Conservation (phyloP, 768 basidiomycete species). For the Sarcodon sp. region DNA sequence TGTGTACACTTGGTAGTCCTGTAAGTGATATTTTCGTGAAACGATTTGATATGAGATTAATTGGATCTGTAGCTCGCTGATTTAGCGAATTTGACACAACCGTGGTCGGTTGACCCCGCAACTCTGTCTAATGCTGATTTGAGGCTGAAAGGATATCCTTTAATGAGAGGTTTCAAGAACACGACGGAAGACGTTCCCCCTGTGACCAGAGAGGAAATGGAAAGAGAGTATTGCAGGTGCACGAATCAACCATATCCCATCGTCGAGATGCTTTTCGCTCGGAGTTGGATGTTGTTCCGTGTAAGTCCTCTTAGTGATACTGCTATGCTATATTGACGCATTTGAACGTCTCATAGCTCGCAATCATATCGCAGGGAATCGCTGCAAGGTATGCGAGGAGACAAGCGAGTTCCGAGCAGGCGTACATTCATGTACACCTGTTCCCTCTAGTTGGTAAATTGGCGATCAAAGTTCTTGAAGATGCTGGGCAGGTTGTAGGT, state of each 20-base stretch:
- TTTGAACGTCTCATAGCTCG: constrained; percentile 29
- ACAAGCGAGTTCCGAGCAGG: constrained; percentile 82
- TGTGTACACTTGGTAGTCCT: constrained; percentile 89
- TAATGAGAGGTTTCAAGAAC: constrained; percentile 55
- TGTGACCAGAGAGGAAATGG: constrained; percentile 56
- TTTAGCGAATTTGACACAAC: constrained; percentile 79
- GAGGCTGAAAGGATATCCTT: constrained; percentile 5
- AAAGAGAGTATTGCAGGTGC: constrained; percentile 68
- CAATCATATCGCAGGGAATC: constrained; percentile 83
- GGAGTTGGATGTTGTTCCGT: constrained; percentile 79
- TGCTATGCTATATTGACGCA: constrained; percentile 1
- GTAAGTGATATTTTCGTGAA: constrained; percentile 27
- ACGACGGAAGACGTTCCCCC: constrained; percentile 32
- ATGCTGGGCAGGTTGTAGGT: constrained; percentile 23
- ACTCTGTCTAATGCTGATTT: constrained; percentile 18
- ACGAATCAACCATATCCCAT: constrained; percentile 64
- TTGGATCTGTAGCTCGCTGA: constrained; percentile 56
- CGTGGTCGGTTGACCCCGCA: constrained; percentile 51
- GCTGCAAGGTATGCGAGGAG: constrained; percentile 76
- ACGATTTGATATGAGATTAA: neutral
- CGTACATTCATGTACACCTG: constrained; percentile 26
- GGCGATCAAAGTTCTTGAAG: constrained; percentile 46
- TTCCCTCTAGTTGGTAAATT: constrained; percentile 56
- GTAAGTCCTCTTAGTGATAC: constrained; percentile 23
- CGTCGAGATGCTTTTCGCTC: constrained; percentile 62